Base-by-base conservation (phyloP, 176 grass and related monocot species). In the Aegilops bicornis region DNA sequence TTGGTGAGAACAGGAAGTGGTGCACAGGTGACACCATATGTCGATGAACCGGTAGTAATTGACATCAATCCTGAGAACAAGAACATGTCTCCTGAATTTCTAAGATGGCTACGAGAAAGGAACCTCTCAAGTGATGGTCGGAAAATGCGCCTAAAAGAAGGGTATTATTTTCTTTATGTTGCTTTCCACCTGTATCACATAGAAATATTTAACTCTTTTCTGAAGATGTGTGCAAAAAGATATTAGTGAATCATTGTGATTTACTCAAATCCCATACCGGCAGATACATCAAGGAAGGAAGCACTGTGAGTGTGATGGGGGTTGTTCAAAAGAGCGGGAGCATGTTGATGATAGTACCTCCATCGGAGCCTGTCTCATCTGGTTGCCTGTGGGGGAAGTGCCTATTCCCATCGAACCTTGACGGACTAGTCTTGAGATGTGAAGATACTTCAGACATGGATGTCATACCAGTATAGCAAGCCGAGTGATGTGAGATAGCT, bases 271-370 rank as follows among this genome's bases (percentile, higher is more conserved):
- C 64, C 69, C 70, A n/a, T 59, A 24, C 70, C 58, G 82, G 54
- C 80, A 98, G 97, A 80, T 98, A 98, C 79, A 92, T 98, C 37
- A 98, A 98, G 84, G 97, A 98, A 88, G 97, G 94, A 25, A 98
- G 94, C 78, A 98, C 97, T n/a, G 94, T 98, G 71, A 98, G 97
- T 83, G 94, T 98, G 72, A 92, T 96, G 94, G 97, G 97, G 54
- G 87, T 98, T 83, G 92, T 98, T 36, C 94, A 92, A 70, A 92
- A 91, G 92, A 98, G 96, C 31, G 94, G 96, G 27, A 98, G 88
- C 58, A 94, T 98, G 61, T 45, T 98, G 77, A 92, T 94, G 94
- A 98, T 98, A 84, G 92, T 96, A 81, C 79, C 97, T 81, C 90
- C 94, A 24, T 77, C 92, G 0, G 97, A 96, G 76, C 88, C 94